Conservation (phyloP, 805 yeast genomes). For the Metschnikowia kofuensis region DNA sequence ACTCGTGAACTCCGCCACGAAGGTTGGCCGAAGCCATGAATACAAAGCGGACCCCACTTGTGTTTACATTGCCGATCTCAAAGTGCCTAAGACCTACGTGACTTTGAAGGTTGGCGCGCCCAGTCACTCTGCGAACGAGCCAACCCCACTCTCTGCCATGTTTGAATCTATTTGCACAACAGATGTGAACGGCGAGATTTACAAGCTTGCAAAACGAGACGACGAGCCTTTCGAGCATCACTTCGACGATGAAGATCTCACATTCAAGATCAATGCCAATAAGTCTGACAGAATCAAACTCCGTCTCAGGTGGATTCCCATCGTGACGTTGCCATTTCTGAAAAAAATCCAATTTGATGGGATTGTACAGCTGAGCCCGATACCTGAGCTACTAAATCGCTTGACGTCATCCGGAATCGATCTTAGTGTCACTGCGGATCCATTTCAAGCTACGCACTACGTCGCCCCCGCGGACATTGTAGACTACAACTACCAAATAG, state of each 20-base stretch:
- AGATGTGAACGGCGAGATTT: slow-evolving; percentile 24
- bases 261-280: slow-evolving; percentile 16
- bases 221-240: slow-evolving; percentile 8
- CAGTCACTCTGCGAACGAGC: not conserved
- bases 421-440: slow-evolving; percentile 18
- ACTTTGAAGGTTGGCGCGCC: slow-evolving; percentile 15
- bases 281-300: slow-evolving; percentile 17
- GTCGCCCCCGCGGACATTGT: slow-evolving; percentile 15
- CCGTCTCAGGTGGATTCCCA: slow-evolving; percentile 21
- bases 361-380: slow-evolving; percentile 13
- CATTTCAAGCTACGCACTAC: slow-evolving; percentile 24
- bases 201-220: slow-evolving; percentile 19
- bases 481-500: slow-evolving; percentile 18
- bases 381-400: slow-evolving; percentile 7
- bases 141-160: slow-evolving; percentile 20
- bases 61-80: slow-evolving; percentile 25
- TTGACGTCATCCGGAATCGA: slow-evolving; percentile 17
- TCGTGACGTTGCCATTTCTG: slow-evolving; percentile 16
- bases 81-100: slow-evolving; percentile 32
- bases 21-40: slow-evolving; percentile 30
- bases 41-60: slow-evolving; percentile 19
- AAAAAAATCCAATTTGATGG: slow-evolving; percentile 14
- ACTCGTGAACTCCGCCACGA: slow-evolving; percentile 8
- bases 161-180: slow-evolving; percentile 31
- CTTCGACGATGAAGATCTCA: slow-evolving; percentile 8